Percentiles rank a stretch among this genome's conserved stretches.
phyloP scores from a whole-genome alignment of 1,139 yeast species.

The Geotrichum bryndzae region DNA sequence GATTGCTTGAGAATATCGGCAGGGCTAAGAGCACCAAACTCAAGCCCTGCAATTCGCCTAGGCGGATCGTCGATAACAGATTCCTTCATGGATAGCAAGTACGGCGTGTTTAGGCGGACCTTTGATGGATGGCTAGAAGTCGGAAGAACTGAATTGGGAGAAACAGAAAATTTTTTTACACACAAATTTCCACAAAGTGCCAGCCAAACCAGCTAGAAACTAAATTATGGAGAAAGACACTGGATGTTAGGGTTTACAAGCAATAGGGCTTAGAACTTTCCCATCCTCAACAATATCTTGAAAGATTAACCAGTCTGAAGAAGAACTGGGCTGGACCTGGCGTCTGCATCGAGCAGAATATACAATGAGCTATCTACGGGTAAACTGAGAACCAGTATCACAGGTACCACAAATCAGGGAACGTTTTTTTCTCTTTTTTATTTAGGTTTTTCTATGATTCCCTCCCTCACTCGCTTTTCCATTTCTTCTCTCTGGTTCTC shows the following conservation, averaged over 20 bases:
- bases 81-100: constrained; percentile 50
- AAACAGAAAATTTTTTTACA: constrained; percentile 2
- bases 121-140: not conserved
- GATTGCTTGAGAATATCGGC: constrained; percentile 89
- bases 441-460: not conserved
- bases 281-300: not conserved
- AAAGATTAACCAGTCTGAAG: no score
- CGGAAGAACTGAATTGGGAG: constrained; percentile 2
- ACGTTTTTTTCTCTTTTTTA: not conserved
- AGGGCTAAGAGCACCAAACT: constrained; percentile 87
- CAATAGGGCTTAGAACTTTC: not conserved
- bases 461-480: constrained; percentile 34
- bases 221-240: not conserved
- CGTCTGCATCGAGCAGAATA: no score
- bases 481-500: constrained; percentile 64
- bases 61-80: constrained; percentile 80
- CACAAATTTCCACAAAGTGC: not conserved
- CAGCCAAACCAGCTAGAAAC: not conserved
- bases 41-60: constrained; percentile 81
- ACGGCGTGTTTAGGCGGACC: not conserved
- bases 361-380: not conserved
- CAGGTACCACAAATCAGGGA: not conserved
- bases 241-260: constrained; percentile 4
- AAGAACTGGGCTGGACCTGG: no score
- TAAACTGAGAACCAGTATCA: not conserved